These are phyloP conservation scores for Perilla frutescens DNA, from an alignment of 257 asterid genomes.

Conservation along the genomic window DNA sequence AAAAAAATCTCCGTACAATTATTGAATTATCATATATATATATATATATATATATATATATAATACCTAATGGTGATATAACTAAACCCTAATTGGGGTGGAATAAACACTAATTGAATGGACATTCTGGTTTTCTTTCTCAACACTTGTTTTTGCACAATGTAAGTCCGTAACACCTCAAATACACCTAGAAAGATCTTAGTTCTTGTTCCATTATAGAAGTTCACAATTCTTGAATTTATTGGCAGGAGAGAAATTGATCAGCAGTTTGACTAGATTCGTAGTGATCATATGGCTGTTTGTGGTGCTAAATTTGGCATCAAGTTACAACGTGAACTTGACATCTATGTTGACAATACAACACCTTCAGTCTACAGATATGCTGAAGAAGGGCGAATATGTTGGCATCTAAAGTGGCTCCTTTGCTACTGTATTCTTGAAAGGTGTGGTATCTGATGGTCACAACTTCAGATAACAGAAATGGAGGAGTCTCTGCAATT, in stretches of 20 bases:
- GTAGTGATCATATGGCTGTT: constrained; percentile 59
- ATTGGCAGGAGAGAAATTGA: constrained; percentile 54
- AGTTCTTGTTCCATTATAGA: neutral
- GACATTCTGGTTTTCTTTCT: constrained; percentile 59
- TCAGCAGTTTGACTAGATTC: constrained; percentile 55
- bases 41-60: too few relatives aligned
- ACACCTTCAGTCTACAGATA: constrained; percentile 56
- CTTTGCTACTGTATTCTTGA: constrained; percentile 37
- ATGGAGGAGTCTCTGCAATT: constrained; percentile 49
- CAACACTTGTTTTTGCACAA: constrained; percentile 56
- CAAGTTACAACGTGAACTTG: constrained; percentile 62
- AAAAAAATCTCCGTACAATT: too few relatives aligned
- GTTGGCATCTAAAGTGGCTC: constrained; percentile 55
- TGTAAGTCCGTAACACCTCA: constrained; percentile 38
- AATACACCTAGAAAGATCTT: constrained; percentile 45
- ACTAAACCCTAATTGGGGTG: too few relatives aligned
- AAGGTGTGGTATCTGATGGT: constrained; percentile 37
- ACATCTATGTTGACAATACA: constrained; percentile 64
- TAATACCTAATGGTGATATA: too few relatives aligned
- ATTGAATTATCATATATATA: too few relatives aligned
- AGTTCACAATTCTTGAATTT: neutral
- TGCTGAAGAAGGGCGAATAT: constrained; percentile 40
- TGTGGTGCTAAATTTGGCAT: constrained; percentile 58
- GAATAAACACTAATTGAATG: too few relatives aligned
- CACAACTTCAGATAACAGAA: constrained; percentile 40